These are phyloP conservation scores for Funneliformis caledonium DNA, from an alignment of 371 early-diverging fungal species.

Conservation along the genomic window DNA sequence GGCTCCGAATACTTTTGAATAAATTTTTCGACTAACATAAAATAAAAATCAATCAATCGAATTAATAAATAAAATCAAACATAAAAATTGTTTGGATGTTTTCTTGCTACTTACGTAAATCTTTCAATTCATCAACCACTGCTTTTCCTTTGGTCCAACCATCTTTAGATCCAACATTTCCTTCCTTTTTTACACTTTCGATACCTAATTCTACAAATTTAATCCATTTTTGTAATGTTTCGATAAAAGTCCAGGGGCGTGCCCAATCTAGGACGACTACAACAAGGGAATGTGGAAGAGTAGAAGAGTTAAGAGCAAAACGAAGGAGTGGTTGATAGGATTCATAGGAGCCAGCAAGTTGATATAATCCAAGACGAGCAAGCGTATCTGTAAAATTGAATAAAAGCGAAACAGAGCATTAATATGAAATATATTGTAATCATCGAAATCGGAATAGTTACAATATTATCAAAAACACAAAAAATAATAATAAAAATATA, in stretches of 20 bases:
- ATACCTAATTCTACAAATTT: slow-evolving; percentile 70
- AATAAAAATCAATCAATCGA: not conserved
- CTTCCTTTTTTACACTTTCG: slow-evolving; percentile 65
- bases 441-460: not conserved
- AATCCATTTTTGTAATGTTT: slow-evolving; percentile 82
- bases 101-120: slow-evolving; percentile 59
- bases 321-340: slow-evolving; percentile 76
- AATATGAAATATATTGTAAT: not conserved
- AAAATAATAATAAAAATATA: not conserved
- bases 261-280: slow-evolving; percentile 91
- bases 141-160: slow-evolving; percentile 71
- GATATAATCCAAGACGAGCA: slow-evolving; percentile 86
- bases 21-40: slow-evolving; percentile 58
- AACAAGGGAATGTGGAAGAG: slow-evolving; percentile 69
- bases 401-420: not conserved
- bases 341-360: slow-evolving; percentile 75
- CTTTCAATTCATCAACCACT: slow-evolving; percentile 74
- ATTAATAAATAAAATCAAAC: not conserved
- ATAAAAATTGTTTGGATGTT: not conserved
- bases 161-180: slow-evolving; percentile 49
- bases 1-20: slow-evolving; percentile 59
- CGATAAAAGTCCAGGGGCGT: slow-evolving; percentile 87
- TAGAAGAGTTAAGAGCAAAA: slow-evolving; percentile 73
- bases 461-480: not conserved
- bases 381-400: slow-evolving; percentile 57